Percentiles rank a stretch among this genome's conserved stretches.
phyloP scores from a whole-genome alignment of 2,329 filamentous ascomycete genomes.

The Rhynchosporium secalis region DNA sequence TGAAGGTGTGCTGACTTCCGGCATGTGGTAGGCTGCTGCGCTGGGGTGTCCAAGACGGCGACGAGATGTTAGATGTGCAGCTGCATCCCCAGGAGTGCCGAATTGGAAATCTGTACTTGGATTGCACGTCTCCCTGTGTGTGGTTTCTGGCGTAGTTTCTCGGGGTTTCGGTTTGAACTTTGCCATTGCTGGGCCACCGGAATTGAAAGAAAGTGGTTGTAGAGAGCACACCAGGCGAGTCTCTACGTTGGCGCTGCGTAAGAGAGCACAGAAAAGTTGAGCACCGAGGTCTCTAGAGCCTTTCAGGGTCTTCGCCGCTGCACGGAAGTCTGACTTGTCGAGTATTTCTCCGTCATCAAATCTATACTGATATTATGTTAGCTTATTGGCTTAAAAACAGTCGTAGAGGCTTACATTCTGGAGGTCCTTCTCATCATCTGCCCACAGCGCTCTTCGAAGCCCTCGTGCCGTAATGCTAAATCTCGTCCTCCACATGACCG shows the following conservation, averaged over 20 bases:
- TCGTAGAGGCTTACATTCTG: slow-evolving; percentile 49
- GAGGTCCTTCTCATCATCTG: slow-evolving; percentile 62
- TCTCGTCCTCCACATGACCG: slow-evolving; percentile 64
- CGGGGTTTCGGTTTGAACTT: slow-evolving; percentile 25
- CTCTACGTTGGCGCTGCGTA: slow-evolving; percentile 80
- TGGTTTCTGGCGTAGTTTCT: slow-evolving; percentile 37
- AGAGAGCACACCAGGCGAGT: slow-evolving; percentile 86
- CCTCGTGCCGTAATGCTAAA: slow-evolving; percentile 74
- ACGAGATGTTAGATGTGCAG: slow-evolving; percentile 28
- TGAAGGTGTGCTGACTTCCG: slow-evolving; percentile 43
- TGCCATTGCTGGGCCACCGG: slow-evolving; percentile 45
- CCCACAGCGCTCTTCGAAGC: slow-evolving; percentile 72
- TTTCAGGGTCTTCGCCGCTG: slow-evolving; percentile 65
- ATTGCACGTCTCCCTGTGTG: slow-evolving; percentile 34
- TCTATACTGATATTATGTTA: slow-evolving; percentile 34
- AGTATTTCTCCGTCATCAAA: slow-evolving; percentile 57
- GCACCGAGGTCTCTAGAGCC: slow-evolving; percentile 89
- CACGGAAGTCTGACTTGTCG: slow-evolving; percentile 69
- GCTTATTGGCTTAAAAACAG: slow-evolving; percentile 7
- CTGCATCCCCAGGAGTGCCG: slow-evolving; percentile 13
- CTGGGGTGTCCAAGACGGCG: slow-evolving; percentile 40
- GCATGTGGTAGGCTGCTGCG: slow-evolving; percentile 54
- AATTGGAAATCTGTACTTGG: slow-evolving; percentile 20
- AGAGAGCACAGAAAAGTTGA: slow-evolving; percentile 84
- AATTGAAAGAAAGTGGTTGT: slow-evolving; percentile 62